Conservation (phyloP, 2,329 filamentous ascomycete genomes). For the Botrytis paeoniae region DNA sequence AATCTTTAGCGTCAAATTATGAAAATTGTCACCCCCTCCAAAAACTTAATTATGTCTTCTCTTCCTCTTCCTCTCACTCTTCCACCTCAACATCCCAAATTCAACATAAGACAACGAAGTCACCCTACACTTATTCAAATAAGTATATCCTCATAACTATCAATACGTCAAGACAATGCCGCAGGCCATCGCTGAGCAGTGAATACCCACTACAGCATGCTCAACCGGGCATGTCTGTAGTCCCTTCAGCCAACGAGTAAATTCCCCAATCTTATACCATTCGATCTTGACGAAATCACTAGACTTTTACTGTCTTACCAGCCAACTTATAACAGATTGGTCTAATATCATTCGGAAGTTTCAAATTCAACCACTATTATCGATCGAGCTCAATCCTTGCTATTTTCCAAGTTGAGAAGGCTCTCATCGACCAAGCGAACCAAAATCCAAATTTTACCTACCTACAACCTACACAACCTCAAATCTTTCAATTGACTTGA, state of each 20-base stretch:
- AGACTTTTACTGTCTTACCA: conserved; percentile 46
- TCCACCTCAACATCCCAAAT: conserved; percentile 29
- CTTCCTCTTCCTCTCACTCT: conserved; percentile 27
- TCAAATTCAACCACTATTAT: conserved; percentile 37
- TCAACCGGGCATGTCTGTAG: conserved; percentile 62
- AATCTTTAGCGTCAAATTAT: conserved; percentile 1
- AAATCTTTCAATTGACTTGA: background rate
- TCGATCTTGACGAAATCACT: conserved; percentile 66
- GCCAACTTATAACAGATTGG: conserved; percentile 24
- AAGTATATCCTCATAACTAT: conserved; percentile 26
- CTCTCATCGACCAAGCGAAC: conserved; percentile 17
- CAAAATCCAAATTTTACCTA: background rate
- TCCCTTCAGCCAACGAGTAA: conserved; percentile 78
- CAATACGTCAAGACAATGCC: conserved; percentile 73
- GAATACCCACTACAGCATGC: conserved; percentile 77
- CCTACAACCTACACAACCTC: background rate
- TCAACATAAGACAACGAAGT: conserved; percentile 63
- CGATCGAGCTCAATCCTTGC: conserved; percentile 33
- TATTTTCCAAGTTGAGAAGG: conserved; percentile 15
- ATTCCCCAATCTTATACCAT: conserved; percentile 55
- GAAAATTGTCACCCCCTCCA: conserved; percentile 15
- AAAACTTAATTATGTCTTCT: conserved; percentile 26
- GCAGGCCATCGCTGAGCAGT: conserved; percentile 85
- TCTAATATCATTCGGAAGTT: conserved; percentile 30
- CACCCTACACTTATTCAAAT: conserved; percentile 47